phyloP scores from a whole-genome alignment of 2,329 filamentous ascomycete genomes.

The Claviceps spartinae region DNA sequence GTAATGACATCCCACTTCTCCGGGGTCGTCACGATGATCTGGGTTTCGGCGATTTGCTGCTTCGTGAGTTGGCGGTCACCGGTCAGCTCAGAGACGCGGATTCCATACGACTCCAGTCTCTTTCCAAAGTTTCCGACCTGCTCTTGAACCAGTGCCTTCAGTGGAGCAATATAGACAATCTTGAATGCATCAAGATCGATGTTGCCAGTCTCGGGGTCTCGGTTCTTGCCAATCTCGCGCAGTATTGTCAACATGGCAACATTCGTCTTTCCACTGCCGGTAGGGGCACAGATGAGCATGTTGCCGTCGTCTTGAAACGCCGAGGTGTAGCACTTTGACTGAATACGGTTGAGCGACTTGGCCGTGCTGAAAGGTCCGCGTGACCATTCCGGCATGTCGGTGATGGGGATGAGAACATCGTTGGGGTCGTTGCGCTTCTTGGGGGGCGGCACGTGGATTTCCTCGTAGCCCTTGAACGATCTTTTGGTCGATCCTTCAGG shows the following conservation, averaged over 20 bases:
- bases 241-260: constrained; percentile 96
- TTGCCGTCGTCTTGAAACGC: constrained; percentile 93
- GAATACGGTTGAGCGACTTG: constrained; percentile 84
- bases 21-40: constrained; percentile 94
- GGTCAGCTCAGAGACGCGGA: constrained; percentile 88
- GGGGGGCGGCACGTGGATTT: constrained; percentile 90
- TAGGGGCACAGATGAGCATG: constrained; percentile 94
- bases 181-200: constrained; percentile 96
- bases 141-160: constrained; percentile 93
- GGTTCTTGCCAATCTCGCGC: constrained; percentile 90
- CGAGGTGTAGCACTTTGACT: constrained; percentile 81
- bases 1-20: constrained; percentile 99
- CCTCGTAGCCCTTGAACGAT: constrained; percentile 95
- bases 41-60: constrained; percentile 93
- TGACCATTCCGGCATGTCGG: constrained; percentile 87
- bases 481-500: constrained; percentile 91
- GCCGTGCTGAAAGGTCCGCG: constrained; percentile 72
- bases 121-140: constrained; percentile 97
- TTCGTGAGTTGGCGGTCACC: constrained; percentile 97
- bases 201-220: constrained; percentile 77
- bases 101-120: constrained; percentile 77
- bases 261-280: constrained; percentile 95
- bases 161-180: constrained; percentile 91
- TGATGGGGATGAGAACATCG: constrained; percentile 70
- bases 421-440: constrained; percentile 73